phyloP scores from a whole-genome alignment of 148 eudicot species.

The Oxyria digyna region DNA sequence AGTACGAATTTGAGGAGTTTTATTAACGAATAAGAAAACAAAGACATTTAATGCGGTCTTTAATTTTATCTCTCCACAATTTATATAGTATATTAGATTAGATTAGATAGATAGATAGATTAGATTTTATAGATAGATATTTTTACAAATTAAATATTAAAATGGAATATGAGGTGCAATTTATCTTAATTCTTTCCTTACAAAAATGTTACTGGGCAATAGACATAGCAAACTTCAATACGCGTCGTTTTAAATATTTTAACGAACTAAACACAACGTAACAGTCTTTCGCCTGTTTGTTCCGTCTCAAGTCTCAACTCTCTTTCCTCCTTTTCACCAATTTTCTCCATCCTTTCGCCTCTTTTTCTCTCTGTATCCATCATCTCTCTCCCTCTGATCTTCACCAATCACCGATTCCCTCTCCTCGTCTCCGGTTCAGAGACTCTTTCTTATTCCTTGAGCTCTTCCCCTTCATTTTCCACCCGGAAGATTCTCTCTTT shows the following conservation, averaged over 20 bases:
- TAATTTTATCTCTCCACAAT: too few relatives aligned
- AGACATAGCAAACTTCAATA: background rate
- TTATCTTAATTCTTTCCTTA: too few relatives aligned
- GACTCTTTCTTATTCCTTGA: background rate
- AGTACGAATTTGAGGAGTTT: too few relatives aligned
- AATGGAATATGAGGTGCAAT: too few relatives aligned
- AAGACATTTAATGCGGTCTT: too few relatives aligned
- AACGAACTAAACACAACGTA: background rate
- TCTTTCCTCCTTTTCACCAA: constrained; percentile 7
- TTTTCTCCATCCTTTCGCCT: constrained; percentile 4
- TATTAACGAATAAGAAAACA: too few relatives aligned
- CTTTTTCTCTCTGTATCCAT: background rate
- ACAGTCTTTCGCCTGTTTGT: background rate
- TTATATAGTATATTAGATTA: too few relatives aligned
- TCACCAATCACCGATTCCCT: background rate
- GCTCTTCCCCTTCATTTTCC: background rate
- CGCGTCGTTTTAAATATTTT: background rate
- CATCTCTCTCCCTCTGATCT: constrained; percentile 3
- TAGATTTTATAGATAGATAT: too few relatives aligned
- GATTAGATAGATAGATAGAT: too few relatives aligned
- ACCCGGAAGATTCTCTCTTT: constrained; percentile 2
- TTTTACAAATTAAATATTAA: too few relatives aligned
- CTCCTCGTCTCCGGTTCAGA: background rate
- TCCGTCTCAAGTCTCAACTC: constrained; percentile 9
- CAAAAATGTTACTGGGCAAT: too few relatives aligned